phyloP scores from a whole-genome alignment of 306 rosid species.

The Ziziphus jujuba region DNA sequence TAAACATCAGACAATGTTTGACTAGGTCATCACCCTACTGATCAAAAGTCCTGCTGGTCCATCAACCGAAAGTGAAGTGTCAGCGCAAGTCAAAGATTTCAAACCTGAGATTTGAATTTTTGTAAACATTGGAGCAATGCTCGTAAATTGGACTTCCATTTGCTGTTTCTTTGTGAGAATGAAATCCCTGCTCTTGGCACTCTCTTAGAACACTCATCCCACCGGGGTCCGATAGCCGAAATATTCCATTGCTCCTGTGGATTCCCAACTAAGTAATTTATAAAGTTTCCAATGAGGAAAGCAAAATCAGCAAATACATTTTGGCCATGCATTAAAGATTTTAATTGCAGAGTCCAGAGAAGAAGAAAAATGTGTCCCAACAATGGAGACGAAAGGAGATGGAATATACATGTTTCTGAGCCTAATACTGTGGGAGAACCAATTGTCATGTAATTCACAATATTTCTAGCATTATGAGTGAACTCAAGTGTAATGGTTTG shows the following conservation, averaged over 20 bases:
- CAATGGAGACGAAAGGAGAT: not conserved
- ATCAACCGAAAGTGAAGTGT: constrained; percentile 1
- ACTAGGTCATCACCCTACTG: too few relatives aligned
- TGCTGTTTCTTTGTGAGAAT: constrained; percentile 58
- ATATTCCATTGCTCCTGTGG: constrained; percentile 65
- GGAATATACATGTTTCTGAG: not conserved
- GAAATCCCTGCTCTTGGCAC: constrained; percentile 67
- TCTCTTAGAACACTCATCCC: constrained; percentile 62
- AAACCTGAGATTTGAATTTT: constrained; percentile 70
- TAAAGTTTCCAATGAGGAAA: not conserved
- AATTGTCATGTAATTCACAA: not conserved
- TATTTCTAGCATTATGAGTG: not conserved
- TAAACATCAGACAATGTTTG: too few relatives aligned
- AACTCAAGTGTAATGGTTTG: not conserved
- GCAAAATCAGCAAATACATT: not conserved
- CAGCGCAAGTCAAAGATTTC: constrained; percentile 80
- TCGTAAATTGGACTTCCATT: constrained; percentile 62
- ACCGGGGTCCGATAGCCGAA: constrained; percentile 66
- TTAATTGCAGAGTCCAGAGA: too few relatives aligned
- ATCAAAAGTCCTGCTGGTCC: too few relatives aligned
- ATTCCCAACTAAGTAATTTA: not conserved
- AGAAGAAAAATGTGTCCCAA: too few relatives aligned
- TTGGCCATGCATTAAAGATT: too few relatives aligned
- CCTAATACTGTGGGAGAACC: not conserved
- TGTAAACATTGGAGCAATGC: constrained; percentile 70